Evolutionary conservation across 495 filamentous ascomycete genomes (phyloP).

Genomic region (Xylaria castorea): DNA sequence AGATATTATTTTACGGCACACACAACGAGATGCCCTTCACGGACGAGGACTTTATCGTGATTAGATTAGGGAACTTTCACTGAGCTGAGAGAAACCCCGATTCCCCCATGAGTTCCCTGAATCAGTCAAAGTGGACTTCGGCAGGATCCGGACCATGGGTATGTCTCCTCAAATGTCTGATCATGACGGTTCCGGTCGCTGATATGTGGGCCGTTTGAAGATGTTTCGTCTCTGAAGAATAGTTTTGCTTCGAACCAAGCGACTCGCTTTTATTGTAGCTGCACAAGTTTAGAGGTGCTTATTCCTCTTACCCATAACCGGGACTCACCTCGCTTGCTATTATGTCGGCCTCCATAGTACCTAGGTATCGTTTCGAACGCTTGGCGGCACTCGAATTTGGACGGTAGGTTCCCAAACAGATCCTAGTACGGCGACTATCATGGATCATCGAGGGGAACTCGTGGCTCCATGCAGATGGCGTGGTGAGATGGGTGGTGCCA

Average conservation of each 20-base stretch:
- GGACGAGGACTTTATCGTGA: background rate
- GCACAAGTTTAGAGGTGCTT: slow-evolving; percentile 8
- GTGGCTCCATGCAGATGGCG: slow-evolving; percentile 17
- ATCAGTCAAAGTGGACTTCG: background rate
- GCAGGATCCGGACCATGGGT: slow-evolving; percentile 24
- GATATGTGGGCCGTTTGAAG: slow-evolving; percentile 28
- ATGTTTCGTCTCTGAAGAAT: slow-evolving; percentile 18
- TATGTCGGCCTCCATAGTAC: slow-evolving; percentile 3
- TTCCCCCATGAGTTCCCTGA: background rate
- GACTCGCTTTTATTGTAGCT: background rate
- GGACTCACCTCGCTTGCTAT: background rate
- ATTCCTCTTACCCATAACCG: slow-evolving; percentile 5
- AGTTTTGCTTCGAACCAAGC: slow-evolving; percentile 15
- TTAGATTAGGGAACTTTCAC: background rate
- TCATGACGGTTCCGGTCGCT: slow-evolving; percentile 24
- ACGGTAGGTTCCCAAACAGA: slow-evolving; percentile 6
- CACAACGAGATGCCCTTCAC: background rate
- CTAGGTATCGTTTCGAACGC: background rate
- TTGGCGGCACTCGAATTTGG: slow-evolving; percentile 11
- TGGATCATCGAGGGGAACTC: background rate
- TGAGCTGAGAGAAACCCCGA: background rate
- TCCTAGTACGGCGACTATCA: slow-evolving; percentile 11
- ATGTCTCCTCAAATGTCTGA: slow-evolving; percentile 25
- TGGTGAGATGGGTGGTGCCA: slow-evolving; percentile 18
- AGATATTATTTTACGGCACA: background rate